phyloP scores from a whole-genome alignment of 1,139 yeast genomes.

The Petasospora fabianii region DNA sequence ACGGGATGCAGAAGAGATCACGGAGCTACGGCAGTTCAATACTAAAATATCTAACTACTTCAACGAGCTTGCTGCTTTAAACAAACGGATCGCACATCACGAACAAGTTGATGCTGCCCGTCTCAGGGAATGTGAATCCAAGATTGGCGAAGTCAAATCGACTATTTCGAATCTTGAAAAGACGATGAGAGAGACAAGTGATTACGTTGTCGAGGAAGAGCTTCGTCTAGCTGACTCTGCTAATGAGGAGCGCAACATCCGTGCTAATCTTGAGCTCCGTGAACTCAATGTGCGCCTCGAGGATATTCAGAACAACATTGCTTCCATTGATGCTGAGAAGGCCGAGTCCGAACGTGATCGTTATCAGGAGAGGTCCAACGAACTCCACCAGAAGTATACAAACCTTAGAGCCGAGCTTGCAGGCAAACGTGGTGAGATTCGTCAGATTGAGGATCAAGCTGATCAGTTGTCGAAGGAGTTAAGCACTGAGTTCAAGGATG shows the following conservation, averaged over 20 bases:
- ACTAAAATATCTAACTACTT: not conserved
- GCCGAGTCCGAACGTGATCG: constrained; percentile 64
- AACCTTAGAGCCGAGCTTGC: constrained; percentile 65
- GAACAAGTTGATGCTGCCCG: constrained; percentile 23
- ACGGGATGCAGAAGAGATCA: not conserved
- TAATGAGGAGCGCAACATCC: constrained; percentile 48
- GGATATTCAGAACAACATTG: constrained; percentile 36
- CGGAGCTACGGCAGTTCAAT: not conserved
- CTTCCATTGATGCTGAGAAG: constrained; percentile 46
- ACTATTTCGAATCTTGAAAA: constrained; percentile 39
- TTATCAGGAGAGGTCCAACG: constrained; percentile 57
- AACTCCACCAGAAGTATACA: constrained; percentile 53
- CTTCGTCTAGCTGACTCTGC: constrained; percentile 44
- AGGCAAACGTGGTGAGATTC: constrained; percentile 78
- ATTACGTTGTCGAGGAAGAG: constrained; percentile 30
- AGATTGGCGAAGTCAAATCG: not conserved
- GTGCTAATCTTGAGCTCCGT: constrained; percentile 53
- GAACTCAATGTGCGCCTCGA: constrained; percentile 35
- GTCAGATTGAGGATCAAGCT: constrained; percentile 77
- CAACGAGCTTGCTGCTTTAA: constrained; percentile 2
- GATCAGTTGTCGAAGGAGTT: constrained; percentile 54
- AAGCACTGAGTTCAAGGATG: constrained; percentile 63
- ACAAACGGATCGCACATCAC: constrained; percentile 9
- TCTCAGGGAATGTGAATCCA: constrained; percentile 37
- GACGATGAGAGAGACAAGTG: constrained; percentile 44